Conservation (phyloP, 345 rosid species). For the Erysimum cheiranthoides region DNA sequence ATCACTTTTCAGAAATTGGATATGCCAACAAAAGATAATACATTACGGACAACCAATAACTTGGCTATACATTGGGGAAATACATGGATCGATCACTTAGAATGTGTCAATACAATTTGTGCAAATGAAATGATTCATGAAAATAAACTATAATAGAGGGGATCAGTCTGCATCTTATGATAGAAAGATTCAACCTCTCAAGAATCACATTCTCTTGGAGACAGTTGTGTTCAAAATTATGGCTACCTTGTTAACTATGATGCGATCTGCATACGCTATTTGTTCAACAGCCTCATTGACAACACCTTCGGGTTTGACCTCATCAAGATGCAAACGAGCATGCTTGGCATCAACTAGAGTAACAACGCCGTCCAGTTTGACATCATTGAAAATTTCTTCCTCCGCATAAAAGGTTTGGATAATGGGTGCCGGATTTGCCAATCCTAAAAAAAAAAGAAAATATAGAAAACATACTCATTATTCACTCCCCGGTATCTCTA, state of each 20-base stretch:
- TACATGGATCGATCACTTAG: constrained; percentile 3
- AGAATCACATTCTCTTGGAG: background rate
- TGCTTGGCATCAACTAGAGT: constrained; percentile 98
- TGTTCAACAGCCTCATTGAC: constrained; percentile 98
- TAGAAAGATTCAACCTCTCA: constrained; percentile 6
- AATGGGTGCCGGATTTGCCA: constrained; percentile 98
- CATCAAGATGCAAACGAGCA: constrained; percentile 79
- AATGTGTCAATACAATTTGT: background rate
- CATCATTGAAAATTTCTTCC: constrained; percentile 79
- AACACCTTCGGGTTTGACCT: constrained; percentile 87
- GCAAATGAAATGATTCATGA: background rate
- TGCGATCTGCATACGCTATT: constrained; percentile 95
- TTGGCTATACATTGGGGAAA: constrained; percentile 6
- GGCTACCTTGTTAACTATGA: constrained; percentile 85
- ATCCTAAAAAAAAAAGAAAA: constrained; percentile 54
- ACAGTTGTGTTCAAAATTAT: background rate
- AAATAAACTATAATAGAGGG: background rate
- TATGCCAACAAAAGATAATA: constrained; percentile 12
- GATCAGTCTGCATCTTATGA: background rate
- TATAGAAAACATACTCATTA: background rate
- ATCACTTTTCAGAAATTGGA: constrained; percentile 13
- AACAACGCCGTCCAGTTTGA: constrained; percentile 92
- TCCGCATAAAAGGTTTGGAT: constrained; percentile 98
- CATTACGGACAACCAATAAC: background rate
- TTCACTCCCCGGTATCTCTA: background rate